These are phyloP conservation scores for Phytomonas francai DNA, from an alignment of 208 protist species.

Conservation along the genomic window DNA sequence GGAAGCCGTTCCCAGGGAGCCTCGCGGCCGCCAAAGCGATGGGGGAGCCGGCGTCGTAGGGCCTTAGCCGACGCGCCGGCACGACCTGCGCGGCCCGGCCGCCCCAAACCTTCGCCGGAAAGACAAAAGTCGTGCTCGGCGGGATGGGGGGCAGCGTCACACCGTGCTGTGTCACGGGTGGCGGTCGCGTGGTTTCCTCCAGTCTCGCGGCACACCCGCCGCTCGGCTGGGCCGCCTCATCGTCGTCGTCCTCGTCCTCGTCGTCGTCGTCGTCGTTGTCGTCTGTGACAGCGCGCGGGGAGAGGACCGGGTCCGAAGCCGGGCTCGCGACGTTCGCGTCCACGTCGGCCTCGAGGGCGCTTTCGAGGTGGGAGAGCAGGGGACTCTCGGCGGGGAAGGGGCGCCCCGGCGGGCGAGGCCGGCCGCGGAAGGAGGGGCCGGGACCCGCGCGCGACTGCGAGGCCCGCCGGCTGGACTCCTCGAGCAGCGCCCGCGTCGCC, in stretches of 20 bases:
- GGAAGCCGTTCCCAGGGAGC: neutral
- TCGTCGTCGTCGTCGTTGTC: neutral
- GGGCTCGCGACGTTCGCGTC: neutral
- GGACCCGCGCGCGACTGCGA: neutral
- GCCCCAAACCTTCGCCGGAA: neutral
- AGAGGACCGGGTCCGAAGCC: neutral
- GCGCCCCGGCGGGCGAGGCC: no score
- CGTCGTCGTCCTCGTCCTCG: no score
- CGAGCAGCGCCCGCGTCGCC: conserved; percentile 10
- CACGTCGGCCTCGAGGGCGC: neutral
- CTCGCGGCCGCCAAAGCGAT: neutral
- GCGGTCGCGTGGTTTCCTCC: neutral
- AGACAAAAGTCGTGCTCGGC: no score
- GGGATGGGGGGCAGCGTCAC: no score
- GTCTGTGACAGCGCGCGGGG: neutral
- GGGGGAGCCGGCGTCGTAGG: neutral
- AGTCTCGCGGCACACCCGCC: no score
- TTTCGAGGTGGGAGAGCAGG: neutral
- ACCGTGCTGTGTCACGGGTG: no score
- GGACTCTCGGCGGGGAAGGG: no score
- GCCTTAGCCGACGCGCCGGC: neutral
- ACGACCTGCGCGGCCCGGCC: neutral
- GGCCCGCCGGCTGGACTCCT: neutral
- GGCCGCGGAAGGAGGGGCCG: neutral
- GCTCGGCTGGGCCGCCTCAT: no score